Evolutionary conservation across 1,284 basidiomycete genomes (phyloP).

Genomic region (Peniophora sp.): DNA sequence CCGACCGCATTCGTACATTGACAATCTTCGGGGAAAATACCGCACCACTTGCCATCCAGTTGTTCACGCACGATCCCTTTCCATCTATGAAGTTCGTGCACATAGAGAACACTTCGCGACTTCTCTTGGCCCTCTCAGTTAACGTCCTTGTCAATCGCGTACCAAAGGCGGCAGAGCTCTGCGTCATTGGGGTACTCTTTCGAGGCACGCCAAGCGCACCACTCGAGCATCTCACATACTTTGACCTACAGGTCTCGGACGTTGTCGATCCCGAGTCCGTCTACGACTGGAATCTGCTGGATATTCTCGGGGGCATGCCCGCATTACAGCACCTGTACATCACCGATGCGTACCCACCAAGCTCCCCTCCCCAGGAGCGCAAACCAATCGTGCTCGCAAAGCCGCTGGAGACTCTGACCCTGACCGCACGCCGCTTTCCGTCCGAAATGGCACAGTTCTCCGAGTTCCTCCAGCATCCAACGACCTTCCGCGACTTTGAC

Average conservation of each 20-base stretch:
- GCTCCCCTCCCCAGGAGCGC: background rate
- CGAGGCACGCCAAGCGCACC: background rate
- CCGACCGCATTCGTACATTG: background rate
- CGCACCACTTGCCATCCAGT: background rate
- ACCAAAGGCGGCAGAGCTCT: background rate
- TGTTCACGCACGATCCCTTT: background rate
- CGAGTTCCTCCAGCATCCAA: background rate
- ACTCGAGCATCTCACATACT: background rate
- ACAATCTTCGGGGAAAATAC: background rate
- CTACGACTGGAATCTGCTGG: background rate
- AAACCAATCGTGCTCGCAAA: background rate
- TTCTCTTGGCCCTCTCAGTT: background rate
- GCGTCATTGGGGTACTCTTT: background rate
- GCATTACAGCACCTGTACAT: background rate
- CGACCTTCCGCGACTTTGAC: background rate
- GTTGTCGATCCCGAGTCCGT: background rate
- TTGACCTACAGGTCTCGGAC: background rate
- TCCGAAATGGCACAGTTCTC: background rate
- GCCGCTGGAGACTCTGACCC: background rate
- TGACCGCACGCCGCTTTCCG: background rate
- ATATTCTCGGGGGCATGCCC: background rate
- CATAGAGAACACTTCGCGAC: background rate
- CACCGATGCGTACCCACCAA: background rate
- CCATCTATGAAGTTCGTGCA: background rate
- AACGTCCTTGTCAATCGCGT: background rate